Conservation (phyloP, 108 stramenopile genomes). For the Cylindrotheca fusiformis region DNA sequence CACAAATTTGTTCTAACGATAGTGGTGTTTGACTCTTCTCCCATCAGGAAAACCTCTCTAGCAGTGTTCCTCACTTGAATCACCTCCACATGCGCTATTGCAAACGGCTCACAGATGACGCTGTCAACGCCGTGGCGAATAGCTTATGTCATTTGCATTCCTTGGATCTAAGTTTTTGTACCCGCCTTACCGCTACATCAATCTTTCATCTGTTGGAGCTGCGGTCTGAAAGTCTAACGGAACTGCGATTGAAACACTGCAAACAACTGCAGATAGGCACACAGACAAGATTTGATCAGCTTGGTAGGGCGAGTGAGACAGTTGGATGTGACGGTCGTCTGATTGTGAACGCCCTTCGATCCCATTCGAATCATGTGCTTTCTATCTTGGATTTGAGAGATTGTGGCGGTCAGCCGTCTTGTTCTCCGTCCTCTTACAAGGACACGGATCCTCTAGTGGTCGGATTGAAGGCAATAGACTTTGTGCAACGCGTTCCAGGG, state of each 20-base stretch:
- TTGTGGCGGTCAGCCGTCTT: slow-evolving; percentile 29
- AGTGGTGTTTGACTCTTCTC: slow-evolving; percentile 9
- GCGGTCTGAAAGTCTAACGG: slow-evolving; percentile 34
- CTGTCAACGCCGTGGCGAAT: slow-evolving; percentile 37
- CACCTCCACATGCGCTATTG: slow-evolving; percentile 56
- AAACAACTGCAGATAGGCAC: slow-evolving; percentile 1
- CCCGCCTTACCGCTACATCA: slow-evolving; percentile 36
- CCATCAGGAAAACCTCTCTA: slow-evolving; percentile 19
- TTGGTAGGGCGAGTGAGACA: not conserved
- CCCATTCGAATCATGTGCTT: slow-evolving; percentile 13
- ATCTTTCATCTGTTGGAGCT: slow-evolving; percentile 31
- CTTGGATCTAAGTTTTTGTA: slow-evolving; percentile 67
- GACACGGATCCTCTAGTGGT: slow-evolving; percentile 34
- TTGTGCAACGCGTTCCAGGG: slow-evolving; percentile 37
- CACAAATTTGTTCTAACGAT: slow-evolving; percentile 10
- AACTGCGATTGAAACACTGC: slow-evolving; percentile 49
- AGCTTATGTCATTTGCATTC: slow-evolving; percentile 45
- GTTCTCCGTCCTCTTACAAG: slow-evolving; percentile 6
- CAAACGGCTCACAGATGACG: slow-evolving; percentile 46
- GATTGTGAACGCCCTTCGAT: slow-evolving; percentile 33
- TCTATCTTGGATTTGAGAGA: slow-evolving; percentile 44
- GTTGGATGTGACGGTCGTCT: slow-evolving; percentile 26
- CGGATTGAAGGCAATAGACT: slow-evolving; percentile 36
- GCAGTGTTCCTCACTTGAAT: not conserved
- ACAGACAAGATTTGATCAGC: not conserved